Evolutionary conservation across 169 alveolate species (phyloP).

Genomic region (Plasmodium blacklocki): DNA sequence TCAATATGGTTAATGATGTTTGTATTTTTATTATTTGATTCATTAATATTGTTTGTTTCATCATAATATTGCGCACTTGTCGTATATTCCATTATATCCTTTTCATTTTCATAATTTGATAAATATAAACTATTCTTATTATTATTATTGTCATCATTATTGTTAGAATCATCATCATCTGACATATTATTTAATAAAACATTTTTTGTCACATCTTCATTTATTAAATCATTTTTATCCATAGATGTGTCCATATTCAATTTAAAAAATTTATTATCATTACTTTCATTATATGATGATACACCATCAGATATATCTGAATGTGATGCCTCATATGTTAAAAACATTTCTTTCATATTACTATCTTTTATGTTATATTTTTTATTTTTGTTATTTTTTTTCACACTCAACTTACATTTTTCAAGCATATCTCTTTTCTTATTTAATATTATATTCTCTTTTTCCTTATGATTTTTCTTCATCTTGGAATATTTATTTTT

Average conservation of each 20-base stretch:
- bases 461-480: slow-evolving; percentile 10
- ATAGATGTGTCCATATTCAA: not conserved
- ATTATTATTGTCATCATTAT: no score
- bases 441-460: slow-evolving; percentile 9
- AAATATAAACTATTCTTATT: no score
- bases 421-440: slow-evolving; percentile 25
- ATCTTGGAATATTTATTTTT: not conserved
- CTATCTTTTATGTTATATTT: not conserved
- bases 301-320: not conserved
- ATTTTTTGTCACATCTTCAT: not conserved
- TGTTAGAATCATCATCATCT: no score
- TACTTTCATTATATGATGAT: not conserved
- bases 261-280: slow-evolving; percentile 2
- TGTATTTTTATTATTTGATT: not conserved
- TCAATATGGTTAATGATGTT: not conserved
- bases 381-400: slow-evolving; percentile 5
- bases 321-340: not conserved
- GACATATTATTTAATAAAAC: not conserved
- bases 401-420: not conserved
- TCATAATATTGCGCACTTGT: not conserved
- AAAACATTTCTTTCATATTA: not conserved
- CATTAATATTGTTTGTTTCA: not conserved
- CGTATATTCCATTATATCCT: no score
- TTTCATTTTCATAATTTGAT: no score
- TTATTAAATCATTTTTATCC: not conserved